Percentiles rank a stretch among this genome's conserved stretches.
These are phyloP conservation scores for Tylopilus rubrobrunneus DNA, from an alignment of 768 basidiomycete genomes.

Conservation along the genomic window DNA sequence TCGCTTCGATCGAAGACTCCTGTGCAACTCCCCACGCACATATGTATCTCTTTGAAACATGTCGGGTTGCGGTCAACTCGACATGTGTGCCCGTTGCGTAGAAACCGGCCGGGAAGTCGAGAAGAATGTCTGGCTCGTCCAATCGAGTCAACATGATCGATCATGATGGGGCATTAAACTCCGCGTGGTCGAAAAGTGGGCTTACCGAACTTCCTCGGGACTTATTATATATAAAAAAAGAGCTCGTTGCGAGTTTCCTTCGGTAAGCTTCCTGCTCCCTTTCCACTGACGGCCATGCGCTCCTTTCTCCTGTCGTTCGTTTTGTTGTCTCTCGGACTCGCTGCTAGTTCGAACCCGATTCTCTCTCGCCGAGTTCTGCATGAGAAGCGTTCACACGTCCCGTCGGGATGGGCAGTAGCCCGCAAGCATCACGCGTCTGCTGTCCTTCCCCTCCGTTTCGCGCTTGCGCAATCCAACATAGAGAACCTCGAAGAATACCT, in stretches of 20 bases:
- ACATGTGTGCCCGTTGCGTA: neutral
- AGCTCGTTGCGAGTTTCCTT: too few relatives aligned
- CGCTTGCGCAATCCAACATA: slow-evolving; percentile 41
- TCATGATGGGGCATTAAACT: neutral
- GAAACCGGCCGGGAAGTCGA: neutral
- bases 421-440: slow-evolving; percentile 30
- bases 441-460: slow-evolving; percentile 43
- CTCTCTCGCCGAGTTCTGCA: slow-evolving; percentile 10
- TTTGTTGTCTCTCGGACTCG: slow-evolving; percentile 20
- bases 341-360: slow-evolving; percentile 1
- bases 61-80: neutral
- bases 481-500: slow-evolving; percentile 39
- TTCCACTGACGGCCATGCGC: slow-evolving; percentile 8
- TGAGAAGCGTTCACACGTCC: slow-evolving; percentile 32
- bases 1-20: neutral
- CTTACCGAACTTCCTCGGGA: neutral
- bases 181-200: neutral
- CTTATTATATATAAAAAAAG: neutral
- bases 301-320: slow-evolving; percentile 21
- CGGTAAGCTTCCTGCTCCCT: neutral
- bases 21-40: neutral
- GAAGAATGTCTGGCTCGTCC: neutral
- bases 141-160: too few relatives aligned
- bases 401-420: slow-evolving; percentile 35
- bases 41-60: neutral